Evolutionary conservation across 2,329 filamentous ascomycete genomes (phyloP).

Genomic region (Colletotrichum cuscutae): DNA sequence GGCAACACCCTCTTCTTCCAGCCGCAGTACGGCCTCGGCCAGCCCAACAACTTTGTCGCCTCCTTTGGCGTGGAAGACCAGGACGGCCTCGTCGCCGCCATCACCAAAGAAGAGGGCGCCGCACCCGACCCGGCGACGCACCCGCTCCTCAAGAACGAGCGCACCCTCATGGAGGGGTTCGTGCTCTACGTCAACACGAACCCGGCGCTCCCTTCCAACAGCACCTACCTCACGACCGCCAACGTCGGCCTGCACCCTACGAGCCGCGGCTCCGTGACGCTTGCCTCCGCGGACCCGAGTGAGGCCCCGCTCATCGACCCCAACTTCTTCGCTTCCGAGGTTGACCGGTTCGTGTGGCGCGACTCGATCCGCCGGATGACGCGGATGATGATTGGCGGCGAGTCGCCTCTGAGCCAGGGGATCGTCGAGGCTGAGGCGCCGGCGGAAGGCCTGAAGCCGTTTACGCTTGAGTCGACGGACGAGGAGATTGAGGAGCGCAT

Average conservation of each 20-base stretch:
- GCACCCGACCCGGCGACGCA: slow-evolving; percentile 43
- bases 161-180: slow-evolving; percentile 39
- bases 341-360: slow-evolving; percentile 43
- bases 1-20: slow-evolving; percentile 44
- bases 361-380: slow-evolving; percentile 40
- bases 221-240: slow-evolving; percentile 37
- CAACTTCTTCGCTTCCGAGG: slow-evolving; percentile 44
- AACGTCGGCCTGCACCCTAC: slow-evolving; percentile 40
- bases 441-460: slow-evolving; percentile 37
- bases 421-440: slow-evolving; percentile 39
- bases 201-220: slow-evolving; percentile 31
- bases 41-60: slow-evolving; percentile 50
- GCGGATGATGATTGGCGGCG: slow-evolving; percentile 35
- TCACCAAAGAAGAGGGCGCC: slow-evolving; percentile 46
- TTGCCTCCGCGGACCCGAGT: slow-evolving; percentile 34
- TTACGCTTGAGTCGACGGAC: slow-evolving; percentile 39
- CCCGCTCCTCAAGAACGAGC: slow-evolving; percentile 42
- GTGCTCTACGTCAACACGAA: slow-evolving; percentile 37
- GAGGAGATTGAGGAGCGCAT: slow-evolving; percentile 42
- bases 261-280: slow-evolving; percentile 41
- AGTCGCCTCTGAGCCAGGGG: slow-evolving; percentile 31
- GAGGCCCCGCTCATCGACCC: slow-evolving; percentile 41
- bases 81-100: slow-evolving; percentile 43
- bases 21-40: slow-evolving; percentile 47
- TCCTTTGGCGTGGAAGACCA: slow-evolving; percentile 39